These are phyloP conservation scores for Strigomonas oncopelti DNA, from an alignment of 208 protist species.

Conservation along the genomic window DNA sequence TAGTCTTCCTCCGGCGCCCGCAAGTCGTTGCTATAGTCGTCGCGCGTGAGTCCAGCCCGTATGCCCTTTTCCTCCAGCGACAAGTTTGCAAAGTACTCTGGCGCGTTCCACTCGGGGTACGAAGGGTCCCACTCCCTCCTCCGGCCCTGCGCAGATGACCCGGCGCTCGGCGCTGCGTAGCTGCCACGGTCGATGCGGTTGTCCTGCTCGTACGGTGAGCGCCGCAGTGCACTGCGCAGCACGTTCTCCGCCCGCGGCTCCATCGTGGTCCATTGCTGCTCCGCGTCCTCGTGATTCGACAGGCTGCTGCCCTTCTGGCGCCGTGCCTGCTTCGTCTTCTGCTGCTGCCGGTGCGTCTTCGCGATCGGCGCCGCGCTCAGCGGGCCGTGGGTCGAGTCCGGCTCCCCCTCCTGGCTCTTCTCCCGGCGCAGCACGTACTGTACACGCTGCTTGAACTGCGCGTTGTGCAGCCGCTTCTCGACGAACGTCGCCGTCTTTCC, in stretches of 20 bases:
- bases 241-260: not conserved
- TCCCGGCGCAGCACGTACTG: slow-evolving; percentile 72
- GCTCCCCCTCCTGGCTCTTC: slow-evolving; percentile 20
- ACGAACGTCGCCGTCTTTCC: slow-evolving; percentile 83
- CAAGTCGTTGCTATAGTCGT: slow-evolving; percentile 4
- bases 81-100: slow-evolving; percentile 58
- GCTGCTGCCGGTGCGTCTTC: not conserved
- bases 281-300: not conserved
- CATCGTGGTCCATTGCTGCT: slow-evolving; percentile 17
- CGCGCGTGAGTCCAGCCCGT: slow-evolving; percentile 32
- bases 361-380: not conserved
- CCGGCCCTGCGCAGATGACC: slow-evolving; percentile 14
- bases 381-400: not conserved
- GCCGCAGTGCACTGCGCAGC: slow-evolving; percentile 23
- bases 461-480: slow-evolving; percentile 78
- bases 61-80: slow-evolving; percentile 69
- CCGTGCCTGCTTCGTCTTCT: not conserved
- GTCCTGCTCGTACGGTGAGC: slow-evolving; percentile 13
- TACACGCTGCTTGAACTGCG: slow-evolving; percentile 85
- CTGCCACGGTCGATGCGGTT: not conserved
- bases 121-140: slow-evolving; percentile 74
- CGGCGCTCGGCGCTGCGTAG: not conserved
- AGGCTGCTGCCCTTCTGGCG: slow-evolving; percentile 1
- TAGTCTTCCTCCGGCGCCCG: not conserved
- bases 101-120: slow-evolving; percentile 39